A percentile compares a stretch with the other conserved stretches of the same genome.
Conservation (phyloP, 2,329 filamentous ascomycete species). For the Cladosporium austrohemisphaericum region DNA sequence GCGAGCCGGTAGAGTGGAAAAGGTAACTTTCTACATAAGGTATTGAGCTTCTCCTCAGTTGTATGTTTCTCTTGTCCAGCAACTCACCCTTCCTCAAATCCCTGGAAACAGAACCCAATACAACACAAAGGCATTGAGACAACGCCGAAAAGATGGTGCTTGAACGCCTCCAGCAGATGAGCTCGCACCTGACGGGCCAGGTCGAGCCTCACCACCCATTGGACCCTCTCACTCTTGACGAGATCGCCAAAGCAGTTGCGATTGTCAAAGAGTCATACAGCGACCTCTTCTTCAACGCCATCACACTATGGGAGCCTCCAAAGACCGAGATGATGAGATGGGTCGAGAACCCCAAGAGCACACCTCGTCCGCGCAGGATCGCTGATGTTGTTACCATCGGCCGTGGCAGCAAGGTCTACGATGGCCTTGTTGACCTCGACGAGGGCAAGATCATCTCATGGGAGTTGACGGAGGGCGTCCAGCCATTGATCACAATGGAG, state of each 20-base stretch:
- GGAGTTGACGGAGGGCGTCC: conserved; percentile 70
- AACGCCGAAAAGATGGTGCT: conserved; percentile 31
- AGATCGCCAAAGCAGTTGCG: conserved; percentile 69
- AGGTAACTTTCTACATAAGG: conserved; percentile 2
- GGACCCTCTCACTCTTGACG: conserved; percentile 67
- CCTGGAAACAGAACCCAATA: neutral
- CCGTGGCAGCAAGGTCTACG: conserved; percentile 72
- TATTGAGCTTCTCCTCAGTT: neutral
- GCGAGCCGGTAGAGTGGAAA: conserved; percentile 2
- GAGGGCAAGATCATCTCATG: conserved; percentile 66
- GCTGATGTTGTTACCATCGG: conserved; percentile 83
- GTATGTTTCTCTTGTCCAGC: neutral
- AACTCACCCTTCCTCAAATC: neutral
- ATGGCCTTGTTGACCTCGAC: conserved; percentile 73
- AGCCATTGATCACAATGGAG: conserved; percentile 90
- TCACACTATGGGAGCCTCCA: conserved; percentile 78
- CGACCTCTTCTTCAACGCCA: conserved; percentile 77
- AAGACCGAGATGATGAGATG: conserved; percentile 81
- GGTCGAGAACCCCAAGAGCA: conserved; percentile 62
- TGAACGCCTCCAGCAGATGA: conserved; percentile 61
- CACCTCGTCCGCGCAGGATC: conserved; percentile 63
- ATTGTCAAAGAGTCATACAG: conserved; percentile 67
- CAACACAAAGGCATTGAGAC: neutral
- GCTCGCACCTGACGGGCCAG: conserved; percentile 58
- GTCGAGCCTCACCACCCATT: conserved; percentile 63